Evolutionary conservation across 148 eudicot species (phyloP), one percentile per base, ranked within the genome.

Genomic region (Gaultheria prostrata): DNA sequence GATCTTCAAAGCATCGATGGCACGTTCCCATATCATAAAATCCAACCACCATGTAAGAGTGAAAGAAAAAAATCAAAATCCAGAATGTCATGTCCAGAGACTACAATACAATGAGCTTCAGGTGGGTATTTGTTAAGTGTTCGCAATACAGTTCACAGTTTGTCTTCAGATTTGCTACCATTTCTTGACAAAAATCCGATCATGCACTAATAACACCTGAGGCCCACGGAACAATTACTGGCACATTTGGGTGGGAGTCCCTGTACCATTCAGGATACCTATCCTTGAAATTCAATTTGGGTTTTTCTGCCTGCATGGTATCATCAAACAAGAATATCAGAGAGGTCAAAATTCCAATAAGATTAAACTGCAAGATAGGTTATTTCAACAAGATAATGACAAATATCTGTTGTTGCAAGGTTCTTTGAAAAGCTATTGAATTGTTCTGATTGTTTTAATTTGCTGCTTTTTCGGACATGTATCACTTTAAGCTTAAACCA

Each of bases 221-320:
- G 35, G 90, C 95, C 98, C 98, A 96, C 5, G 98, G 98, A 89
- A 96, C 98, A 70, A 92, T 50, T 72, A 88, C 46, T 3, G 98
- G 98, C 4, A 90, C 97, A 61, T 89, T 91, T 49, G 93, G 93
- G 87, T 96, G 98, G 15, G 91, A 71, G 82, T 83, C 89, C 85
- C 97, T 86, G 72, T 91, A 96, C 39, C 92, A 87, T 74, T 94
- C 98, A 1, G 98, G 80, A 84, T 96, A 96, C 82, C 65, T 88
- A 77, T 92, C 98, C 89, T 96, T 94, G 84, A 96, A 94, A 79
- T 83, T 96, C 86, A 85, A 39, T 88, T 70, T 89, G 8, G 97
- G 98, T 45, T 88, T 89, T 84, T 94, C 98, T 7, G 94, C 92
- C 98, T 96, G 94, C 91, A 89, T 30, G 78, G 28, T 45, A 35